Conservation (phyloP, 257 asterid genomes). For the Solanum etuberosum region DNA sequence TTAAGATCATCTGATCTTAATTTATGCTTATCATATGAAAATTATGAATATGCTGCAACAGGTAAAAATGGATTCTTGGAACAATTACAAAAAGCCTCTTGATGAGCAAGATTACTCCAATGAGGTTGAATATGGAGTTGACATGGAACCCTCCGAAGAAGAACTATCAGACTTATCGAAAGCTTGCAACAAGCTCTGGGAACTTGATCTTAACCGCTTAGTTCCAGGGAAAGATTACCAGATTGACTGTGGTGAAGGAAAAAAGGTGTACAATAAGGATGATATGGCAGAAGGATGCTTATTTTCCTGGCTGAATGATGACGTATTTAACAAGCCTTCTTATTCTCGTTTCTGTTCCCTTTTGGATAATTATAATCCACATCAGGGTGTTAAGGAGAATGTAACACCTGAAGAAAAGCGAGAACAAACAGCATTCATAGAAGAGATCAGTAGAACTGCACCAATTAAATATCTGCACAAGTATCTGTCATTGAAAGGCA, state of each 20-base stretch:
- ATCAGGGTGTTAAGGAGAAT: constrained; percentile 68
- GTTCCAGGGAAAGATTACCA: constrained; percentile 71
- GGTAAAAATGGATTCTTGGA: constrained; percentile 57
- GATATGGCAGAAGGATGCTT: constrained; percentile 76
- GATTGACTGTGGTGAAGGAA: constrained; percentile 85
- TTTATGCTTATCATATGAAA: background rate
- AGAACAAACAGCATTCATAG: constrained; percentile 78
- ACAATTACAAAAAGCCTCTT: constrained; percentile 51
- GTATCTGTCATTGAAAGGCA: constrained; percentile 53
- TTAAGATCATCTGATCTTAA: background rate
- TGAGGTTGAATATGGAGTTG: constrained; percentile 29
- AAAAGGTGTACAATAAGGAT: constrained; percentile 61
- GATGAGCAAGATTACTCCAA: constrained; percentile 59
- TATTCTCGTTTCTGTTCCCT: constrained; percentile 82
- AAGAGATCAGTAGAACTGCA: constrained; percentile 91
- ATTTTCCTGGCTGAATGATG: constrained; percentile 69
- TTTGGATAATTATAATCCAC: constrained; percentile 88
- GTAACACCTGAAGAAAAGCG: constrained; percentile 72
- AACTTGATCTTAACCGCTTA: constrained; percentile 69
- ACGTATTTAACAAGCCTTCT: constrained; percentile 53
- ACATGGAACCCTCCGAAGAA: constrained; percentile 47
- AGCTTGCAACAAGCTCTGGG: constrained; percentile 82
- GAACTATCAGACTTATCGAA: constrained; percentile 55
- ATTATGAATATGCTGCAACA: constrained; percentile 8
- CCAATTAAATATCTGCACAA: constrained; percentile 75